Conservation (phyloP, 345 rosid species). For the Draba incana region DNA sequence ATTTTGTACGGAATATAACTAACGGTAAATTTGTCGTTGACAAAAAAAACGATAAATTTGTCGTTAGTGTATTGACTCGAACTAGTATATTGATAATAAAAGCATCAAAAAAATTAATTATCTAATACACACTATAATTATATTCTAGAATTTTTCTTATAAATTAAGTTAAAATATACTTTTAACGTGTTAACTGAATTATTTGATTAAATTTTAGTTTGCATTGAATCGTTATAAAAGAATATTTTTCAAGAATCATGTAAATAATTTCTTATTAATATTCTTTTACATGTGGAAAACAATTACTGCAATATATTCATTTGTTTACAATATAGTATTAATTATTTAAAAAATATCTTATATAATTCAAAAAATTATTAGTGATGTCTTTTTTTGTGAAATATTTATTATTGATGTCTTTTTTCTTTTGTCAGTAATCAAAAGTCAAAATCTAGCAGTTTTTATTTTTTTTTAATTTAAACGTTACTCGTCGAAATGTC, state of each 20-base stretch:
- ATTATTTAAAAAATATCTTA: not conserved
- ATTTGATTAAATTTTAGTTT: not conserved
- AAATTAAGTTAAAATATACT: not conserved
- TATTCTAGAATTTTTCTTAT: not conserved
- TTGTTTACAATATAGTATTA: not conserved
- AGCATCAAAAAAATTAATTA: not conserved
- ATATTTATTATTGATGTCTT: not conserved
- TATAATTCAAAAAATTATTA: not conserved
- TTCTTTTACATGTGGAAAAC: too few species aligned
- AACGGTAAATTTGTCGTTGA: too few species aligned
- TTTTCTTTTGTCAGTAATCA: not conserved
- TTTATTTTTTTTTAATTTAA: not conserved
- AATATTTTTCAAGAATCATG: not conserved
- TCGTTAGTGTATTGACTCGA: not conserved
- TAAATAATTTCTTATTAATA: not conserved
- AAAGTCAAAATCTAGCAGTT: slow-evolving; percentile 26
- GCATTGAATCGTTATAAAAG: not conserved
- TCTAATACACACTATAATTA: not conserved
- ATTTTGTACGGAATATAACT: not conserved
- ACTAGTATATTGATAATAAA: not conserved
- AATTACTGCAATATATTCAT: too few species aligned
- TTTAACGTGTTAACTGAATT: too few species aligned
- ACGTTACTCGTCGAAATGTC: not conserved
- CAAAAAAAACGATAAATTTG: not conserved
- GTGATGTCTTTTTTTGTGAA: not conserved